Conservation (phyloP, 306 rosid species). For the Acmispon strigosus region DNA sequence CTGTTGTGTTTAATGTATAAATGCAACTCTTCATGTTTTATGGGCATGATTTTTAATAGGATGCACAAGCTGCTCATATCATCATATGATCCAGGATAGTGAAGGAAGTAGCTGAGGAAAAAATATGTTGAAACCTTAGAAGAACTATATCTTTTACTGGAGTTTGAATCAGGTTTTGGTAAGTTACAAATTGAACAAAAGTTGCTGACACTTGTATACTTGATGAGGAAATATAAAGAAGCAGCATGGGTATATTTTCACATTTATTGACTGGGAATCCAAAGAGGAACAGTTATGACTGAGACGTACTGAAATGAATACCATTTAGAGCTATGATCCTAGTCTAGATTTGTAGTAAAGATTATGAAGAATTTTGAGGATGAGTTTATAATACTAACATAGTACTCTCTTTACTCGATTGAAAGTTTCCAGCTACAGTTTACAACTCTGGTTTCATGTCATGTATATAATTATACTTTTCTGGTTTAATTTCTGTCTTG, state of each 20-base stretch:
- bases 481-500: constrained; percentile 32
- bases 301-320: background rate
- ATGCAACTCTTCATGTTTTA: background rate
- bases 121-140: background rate
- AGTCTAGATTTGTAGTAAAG: constrained; percentile 8
- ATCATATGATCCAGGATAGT: background rate
- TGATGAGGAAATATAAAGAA: background rate
- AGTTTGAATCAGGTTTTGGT: background rate
- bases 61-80: background rate
- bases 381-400: constrained; percentile 11
- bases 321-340: background rate
- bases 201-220: background rate
- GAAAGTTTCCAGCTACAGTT: constrained; percentile 5
- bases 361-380: background rate
- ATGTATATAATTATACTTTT: constrained; percentile 15
- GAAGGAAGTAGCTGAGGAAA: background rate
- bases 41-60: background rate
- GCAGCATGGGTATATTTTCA: background rate
- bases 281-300: background rate
- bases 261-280: background rate
- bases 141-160: background rate
- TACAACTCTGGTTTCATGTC: background rate
- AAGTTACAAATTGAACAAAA: background rate
- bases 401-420: background rate
- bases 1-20: background rate